Conservation (phyloP, 768 basidiomycete genomes). For the Pisolithus albus region DNA sequence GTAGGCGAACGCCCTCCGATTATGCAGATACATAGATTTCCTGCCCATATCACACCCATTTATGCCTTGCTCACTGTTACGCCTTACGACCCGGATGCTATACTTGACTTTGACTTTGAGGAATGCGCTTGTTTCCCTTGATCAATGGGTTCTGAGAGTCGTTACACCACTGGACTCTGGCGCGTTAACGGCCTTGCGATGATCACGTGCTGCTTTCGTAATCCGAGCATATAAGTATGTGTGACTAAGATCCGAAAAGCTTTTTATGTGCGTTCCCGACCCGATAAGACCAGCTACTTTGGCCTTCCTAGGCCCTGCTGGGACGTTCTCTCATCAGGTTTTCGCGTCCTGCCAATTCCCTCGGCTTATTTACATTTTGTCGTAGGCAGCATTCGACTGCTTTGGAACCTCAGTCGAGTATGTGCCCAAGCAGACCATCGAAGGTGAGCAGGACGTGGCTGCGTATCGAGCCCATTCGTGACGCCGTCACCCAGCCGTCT, state of each 20-base stretch:
- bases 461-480: neutral
- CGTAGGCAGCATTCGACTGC: conserved; percentile 40
- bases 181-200: too few relatives aligned
- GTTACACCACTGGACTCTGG: too few relatives aligned
- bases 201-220: too few relatives aligned
- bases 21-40: conserved; percentile 29
- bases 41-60: conserved; percentile 53
- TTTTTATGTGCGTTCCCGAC: conserved; percentile 5
- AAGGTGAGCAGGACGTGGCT: conserved; percentile 24
- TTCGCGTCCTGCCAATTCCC: neutral
- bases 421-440: conserved; percentile 33
- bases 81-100: conserved; percentile 56
- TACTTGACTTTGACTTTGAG: conserved; percentile 26
- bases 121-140: conserved; percentile 31
- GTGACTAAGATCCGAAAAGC: neutral
- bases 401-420: conserved; percentile 44
- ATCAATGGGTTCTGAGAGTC: conserved; percentile 18
- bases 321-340: conserved; percentile 68
- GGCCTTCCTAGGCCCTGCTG: conserved; percentile 59
- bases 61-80: conserved; percentile 48
- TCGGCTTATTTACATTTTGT: conserved; percentile 17
- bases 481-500: conserved; percentile 42
- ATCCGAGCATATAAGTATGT: too few relatives aligned
- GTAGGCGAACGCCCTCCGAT: conserved; percentile 13
- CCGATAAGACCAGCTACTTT: conserved; percentile 24